These are phyloP conservation scores for Fusarium hainanense DNA, from an alignment of 2,329 filamentous ascomycete species.

Conservation along the genomic window DNA sequence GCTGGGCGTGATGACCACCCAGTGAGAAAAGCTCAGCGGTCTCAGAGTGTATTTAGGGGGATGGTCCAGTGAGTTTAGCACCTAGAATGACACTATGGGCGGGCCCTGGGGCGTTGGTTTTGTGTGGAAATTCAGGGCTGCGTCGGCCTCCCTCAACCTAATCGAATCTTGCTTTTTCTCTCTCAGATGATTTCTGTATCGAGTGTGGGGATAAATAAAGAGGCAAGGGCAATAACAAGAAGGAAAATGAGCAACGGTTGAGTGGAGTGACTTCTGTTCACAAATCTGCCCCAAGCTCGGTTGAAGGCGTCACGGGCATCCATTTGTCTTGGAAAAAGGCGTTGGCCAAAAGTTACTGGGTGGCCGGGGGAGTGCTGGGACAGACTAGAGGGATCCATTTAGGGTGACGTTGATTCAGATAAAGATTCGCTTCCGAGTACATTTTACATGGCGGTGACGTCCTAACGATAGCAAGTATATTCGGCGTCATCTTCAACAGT, in stretches of 20 bases:
- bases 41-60: slow-evolving; percentile 14
- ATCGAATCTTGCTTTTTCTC: slow-evolving; percentile 15
- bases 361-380: slow-evolving; percentile 25
- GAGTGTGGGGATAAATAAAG: slow-evolving; percentile 24
- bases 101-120: background rate
- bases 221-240: slow-evolving; percentile 23
- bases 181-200: background rate
- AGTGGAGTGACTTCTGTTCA: slow-evolving; percentile 33
- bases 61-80: slow-evolving; percentile 13
- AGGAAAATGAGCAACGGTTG: slow-evolving; percentile 12
- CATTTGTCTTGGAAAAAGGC: slow-evolving; percentile 33
- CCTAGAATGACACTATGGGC: slow-evolving; percentile 24
- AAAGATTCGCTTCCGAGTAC: slow-evolving; percentile 20
- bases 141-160: background rate
- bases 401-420: slow-evolving; percentile 37
- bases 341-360: slow-evolving; percentile 35
- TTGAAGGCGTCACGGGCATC: slow-evolving; percentile 39
- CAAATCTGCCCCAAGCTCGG: slow-evolving; percentile 25
- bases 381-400: slow-evolving; percentile 31
- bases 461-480: slow-evolving; percentile 21
- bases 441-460: slow-evolving; percentile 22
- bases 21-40: slow-evolving; percentile 21
- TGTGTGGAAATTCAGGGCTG: background rate
- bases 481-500: slow-evolving; percentile 31
- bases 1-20: slow-evolving; percentile 3